Evolutionary conservation across 768 basidiomycete species (phyloP).

Genomic region (Leccinum incarnatum): DNA sequence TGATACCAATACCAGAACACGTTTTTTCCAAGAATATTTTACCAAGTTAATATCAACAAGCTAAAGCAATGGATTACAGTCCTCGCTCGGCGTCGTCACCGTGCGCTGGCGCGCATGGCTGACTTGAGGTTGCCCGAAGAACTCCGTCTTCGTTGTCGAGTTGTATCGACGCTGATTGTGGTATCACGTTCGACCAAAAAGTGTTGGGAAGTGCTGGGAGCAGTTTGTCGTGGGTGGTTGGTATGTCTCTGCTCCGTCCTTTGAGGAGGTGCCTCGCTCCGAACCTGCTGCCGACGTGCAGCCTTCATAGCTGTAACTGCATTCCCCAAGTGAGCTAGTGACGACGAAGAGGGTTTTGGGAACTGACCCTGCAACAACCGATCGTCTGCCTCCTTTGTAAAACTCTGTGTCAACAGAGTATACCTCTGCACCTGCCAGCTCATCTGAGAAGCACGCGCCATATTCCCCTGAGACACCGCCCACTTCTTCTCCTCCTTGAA

Average conservation of each 20-base stretch:
- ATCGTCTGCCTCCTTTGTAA: conserved; percentile 72
- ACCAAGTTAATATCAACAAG: conserved; percentile 7
- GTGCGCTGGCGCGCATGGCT: conserved; percentile 33
- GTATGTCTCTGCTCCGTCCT: conserved; percentile 28
- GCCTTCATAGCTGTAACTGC: conserved; percentile 29
- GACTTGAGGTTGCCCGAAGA: conserved; percentile 35
- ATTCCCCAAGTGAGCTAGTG: conserved; percentile 7
- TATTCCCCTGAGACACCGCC: conserved; percentile 78
- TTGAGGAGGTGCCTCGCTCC: conserved; percentile 15
- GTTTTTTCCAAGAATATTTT: conserved; percentile 9
- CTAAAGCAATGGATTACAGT: not conserved
- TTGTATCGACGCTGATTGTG: conserved; percentile 28
- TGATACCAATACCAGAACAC: conserved; percentile 3
- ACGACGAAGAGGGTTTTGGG: not conserved
- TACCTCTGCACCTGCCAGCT: conserved; percentile 83
- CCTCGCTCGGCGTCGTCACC: conserved; percentile 21
- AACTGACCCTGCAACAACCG: conserved; percentile 60
- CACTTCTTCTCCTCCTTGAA: conserved; percentile 87
- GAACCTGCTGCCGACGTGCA: conserved; percentile 15
- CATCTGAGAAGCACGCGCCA: conserved; percentile 72
- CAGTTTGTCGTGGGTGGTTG: conserved; percentile 28
- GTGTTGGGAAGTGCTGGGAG: conserved; percentile 19
- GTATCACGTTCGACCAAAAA: conserved; percentile 30
- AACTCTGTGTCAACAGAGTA: conserved; percentile 76
- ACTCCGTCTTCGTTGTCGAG: conserved; percentile 31